Conservation (phyloP, 768 basidiomycete genomes). For the Lactifluus hygrophoroides region DNA sequence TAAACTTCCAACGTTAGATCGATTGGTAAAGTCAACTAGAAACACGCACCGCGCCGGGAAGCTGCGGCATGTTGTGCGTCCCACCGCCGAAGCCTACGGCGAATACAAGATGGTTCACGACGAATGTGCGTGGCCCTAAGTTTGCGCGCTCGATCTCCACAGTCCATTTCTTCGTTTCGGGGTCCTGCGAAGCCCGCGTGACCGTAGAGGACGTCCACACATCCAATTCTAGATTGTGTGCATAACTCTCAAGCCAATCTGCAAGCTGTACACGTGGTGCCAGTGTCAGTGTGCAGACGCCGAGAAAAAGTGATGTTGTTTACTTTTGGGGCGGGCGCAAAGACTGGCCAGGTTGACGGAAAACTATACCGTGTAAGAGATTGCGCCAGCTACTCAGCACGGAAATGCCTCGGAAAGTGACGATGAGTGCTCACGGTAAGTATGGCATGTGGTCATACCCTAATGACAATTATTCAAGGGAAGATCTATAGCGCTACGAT, state of each 20-base stretch:
- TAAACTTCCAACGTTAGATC: background rate
- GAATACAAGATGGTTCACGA: slow-evolving; percentile 27
- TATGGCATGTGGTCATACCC: slow-evolving; percentile 52
- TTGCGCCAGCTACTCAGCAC: background rate
- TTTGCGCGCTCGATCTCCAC: slow-evolving; percentile 15
- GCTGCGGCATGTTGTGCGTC: slow-evolving; percentile 26
- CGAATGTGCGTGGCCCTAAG: slow-evolving; percentile 5
- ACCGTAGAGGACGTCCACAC: slow-evolving; percentile 44
- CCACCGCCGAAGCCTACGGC: slow-evolving; percentile 30
- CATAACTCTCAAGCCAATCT: slow-evolving; percentile 61
- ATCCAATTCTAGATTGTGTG: slow-evolving; percentile 50
- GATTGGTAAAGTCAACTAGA: background rate
- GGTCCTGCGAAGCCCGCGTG: slow-evolving; percentile 15
- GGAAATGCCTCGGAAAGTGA: background rate
- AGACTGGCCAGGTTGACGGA: slow-evolving; percentile 29
- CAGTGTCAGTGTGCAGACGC: background rate
- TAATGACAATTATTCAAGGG: slow-evolving; percentile 18
- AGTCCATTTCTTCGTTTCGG: slow-evolving; percentile 19
- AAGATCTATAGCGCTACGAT: slow-evolving; percentile 2
- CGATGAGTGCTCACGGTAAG: slow-evolving; percentile 19
- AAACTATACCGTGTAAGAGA: slow-evolving; percentile 19
- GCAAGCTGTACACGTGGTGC: slow-evolving; percentile 41
- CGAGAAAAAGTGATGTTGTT: background rate
- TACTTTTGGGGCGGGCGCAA: slow-evolving; percentile 27
- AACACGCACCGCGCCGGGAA: slow-evolving; percentile 17